Conservation (phyloP, 2,329 filamentous ascomycete species). For the Remersonia thermophila region DNA sequence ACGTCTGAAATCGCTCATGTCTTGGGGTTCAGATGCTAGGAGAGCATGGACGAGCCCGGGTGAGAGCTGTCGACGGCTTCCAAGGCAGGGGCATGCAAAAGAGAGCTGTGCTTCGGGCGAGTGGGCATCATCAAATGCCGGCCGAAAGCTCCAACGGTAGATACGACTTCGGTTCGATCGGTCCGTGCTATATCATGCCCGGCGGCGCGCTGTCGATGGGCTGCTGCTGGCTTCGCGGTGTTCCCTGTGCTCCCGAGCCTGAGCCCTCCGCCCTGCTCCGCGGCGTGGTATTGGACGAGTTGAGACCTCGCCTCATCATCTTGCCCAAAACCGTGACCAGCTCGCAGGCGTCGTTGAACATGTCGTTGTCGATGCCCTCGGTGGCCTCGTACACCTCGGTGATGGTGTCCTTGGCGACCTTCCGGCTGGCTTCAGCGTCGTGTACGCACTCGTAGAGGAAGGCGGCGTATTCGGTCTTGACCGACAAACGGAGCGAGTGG, state of each 20-base stretch:
- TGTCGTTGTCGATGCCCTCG: slow-evolving; percentile 89
- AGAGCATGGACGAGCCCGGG: no score
- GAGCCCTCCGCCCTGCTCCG: slow-evolving; percentile 24
- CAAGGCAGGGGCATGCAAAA: no score
- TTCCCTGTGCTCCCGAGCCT: slow-evolving; percentile 19
- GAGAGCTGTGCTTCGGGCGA: no score
- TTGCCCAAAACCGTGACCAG: slow-evolving; percentile 75
- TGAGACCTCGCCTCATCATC: slow-evolving; percentile 70
- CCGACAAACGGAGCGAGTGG: slow-evolving; percentile 76
- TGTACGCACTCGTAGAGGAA: slow-evolving; percentile 91
- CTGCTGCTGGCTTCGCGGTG: slow-evolving; percentile 11
- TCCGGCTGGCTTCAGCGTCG: slow-evolving; percentile 63
- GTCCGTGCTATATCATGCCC: slow-evolving; percentile 15
- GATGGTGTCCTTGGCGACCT: slow-evolving; percentile 70
- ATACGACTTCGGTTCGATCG: not conserved
- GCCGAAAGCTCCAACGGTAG: no score
- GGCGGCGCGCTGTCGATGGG: slow-evolving; percentile 9
- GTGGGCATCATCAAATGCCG: no score
- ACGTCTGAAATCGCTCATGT: no score
- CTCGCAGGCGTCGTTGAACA: slow-evolving; percentile 84
- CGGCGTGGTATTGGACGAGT: slow-evolving; percentile 22
- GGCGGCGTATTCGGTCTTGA: slow-evolving; percentile 84
- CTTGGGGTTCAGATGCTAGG: no score
- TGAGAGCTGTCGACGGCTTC: no score
- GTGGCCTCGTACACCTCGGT: slow-evolving; percentile 82